Evolutionary conservation across 352 stramenopile genomes (phyloP).

Genomic region (Globisporangium nagaii): DNA sequence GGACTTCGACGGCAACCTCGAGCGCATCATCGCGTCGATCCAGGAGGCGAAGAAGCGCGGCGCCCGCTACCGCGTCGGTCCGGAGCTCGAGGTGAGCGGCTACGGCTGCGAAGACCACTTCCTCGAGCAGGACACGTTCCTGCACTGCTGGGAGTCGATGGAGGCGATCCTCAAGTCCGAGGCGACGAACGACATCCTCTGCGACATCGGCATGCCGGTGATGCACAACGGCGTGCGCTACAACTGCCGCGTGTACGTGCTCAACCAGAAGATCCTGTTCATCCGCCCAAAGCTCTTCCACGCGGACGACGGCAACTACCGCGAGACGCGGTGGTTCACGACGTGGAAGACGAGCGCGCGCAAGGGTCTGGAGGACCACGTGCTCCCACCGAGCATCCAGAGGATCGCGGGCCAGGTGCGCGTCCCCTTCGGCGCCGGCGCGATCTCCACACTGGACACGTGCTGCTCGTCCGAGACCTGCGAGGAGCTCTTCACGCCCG

Average conservation of each 20-base stretch:
- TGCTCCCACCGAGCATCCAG: conserved; percentile 81
- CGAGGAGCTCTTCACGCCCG: conserved; percentile 97
- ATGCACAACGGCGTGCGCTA: conserved; percentile 95
- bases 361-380: conserved; percentile 55
- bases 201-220: conserved; percentile 98
- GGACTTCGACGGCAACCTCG: conserved; percentile 98
- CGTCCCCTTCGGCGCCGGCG: conserved; percentile 78
- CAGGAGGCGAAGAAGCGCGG: conserved; percentile 76
- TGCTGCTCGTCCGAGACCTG: conserved; percentile 92
- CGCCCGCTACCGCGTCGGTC: conserved; percentile 93
- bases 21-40: conserved; percentile 89
- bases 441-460: conserved; percentile 85
- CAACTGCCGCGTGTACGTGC: conserved; percentile 96
- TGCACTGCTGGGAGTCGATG: conserved; percentile 96
- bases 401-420: conserved; percentile 66
- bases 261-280: conserved; percentile 90
- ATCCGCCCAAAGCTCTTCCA: conserved; percentile 93
- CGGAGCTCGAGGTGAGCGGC: conserved; percentile 97
- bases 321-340: conserved; percentile 92
- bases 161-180: conserved; percentile 80
- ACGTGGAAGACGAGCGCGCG: conserved; percentile 61
- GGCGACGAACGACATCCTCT: conserved; percentile 92
- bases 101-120: conserved; percentile 99
- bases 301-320: conserved; percentile 97
- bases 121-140: conserved; percentile 97